Base-by-base conservation (phyloP, 176 grass and related monocot genomes). In the Chloris gayana region DNA sequence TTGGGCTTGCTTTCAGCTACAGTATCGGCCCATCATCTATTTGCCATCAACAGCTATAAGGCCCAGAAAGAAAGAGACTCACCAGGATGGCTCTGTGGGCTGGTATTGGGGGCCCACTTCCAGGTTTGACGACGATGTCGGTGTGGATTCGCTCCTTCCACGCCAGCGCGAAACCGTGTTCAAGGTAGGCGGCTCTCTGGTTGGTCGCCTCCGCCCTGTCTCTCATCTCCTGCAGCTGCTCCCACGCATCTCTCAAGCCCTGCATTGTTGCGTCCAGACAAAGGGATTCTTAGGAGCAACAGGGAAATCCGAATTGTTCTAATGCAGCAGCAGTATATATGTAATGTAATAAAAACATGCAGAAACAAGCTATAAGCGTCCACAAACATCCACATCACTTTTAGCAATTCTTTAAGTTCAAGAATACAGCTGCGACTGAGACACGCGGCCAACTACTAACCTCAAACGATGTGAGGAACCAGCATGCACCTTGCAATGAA, bases 71-170 rank as follows among this genome's bases (percentile, higher is more conserved):
- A 37, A 37, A 37, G 41, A 44, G 24, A 64, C 89, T 81, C 11
- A 98, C 95, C 79, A 98, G 80, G 22, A 98, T 45, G 51, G 92
- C 90, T 69, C 78, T 94, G 79, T 98, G 95, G 62, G 95, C 88
- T 31, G 88, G 67, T 0, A 98, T 89, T 53, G 92, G 88, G 2
- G 53, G 38, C 68, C 95, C 95, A 64, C 19, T 80, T 0, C 81
- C 85, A 13, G 95, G 88, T 31, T 67, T 91, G 5, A 98, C 63
- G 44, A 89, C 1, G 17, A 98, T 95, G 77, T 98, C 95, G 1
- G 95, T 89, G 80, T 94, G 92, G 47, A 92, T 74, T 34, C 76
- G 83, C 18, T 94, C 95, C 49, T 81, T 74, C 83, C 93, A 79
- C 42, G 88, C 88, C 42, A 66, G 27, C 70, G 81, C 80, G 24